phyloP scores from a whole-genome alignment of 164 flowering plant species.

The Echeveria elegans region DNA sequence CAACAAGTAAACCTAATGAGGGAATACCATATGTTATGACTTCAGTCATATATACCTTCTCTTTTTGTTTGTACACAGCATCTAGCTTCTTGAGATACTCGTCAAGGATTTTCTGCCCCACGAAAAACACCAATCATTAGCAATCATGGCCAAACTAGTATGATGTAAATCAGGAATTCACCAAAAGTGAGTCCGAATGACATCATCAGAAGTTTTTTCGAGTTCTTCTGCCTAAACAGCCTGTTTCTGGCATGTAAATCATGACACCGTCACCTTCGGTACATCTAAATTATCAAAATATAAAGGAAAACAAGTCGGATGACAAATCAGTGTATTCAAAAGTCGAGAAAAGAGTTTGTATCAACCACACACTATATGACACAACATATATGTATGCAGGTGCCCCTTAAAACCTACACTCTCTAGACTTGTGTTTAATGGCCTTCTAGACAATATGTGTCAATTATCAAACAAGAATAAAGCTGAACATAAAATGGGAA shows the following conservation, averaged over 20 bases:
- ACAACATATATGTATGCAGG: neutral
- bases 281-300: too few species aligned
- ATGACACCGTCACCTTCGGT: too few species aligned
- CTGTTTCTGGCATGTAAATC: too few species aligned
- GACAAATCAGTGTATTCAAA: neutral
- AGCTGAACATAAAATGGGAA: too few species aligned
- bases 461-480: neutral
- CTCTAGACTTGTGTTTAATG: neutral
- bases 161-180: neutral
- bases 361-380: neutral
- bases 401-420: neutral
- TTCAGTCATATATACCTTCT: conserved; percentile 48
- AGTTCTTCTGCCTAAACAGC: neutral
- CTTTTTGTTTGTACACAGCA: conserved; percentile 67
- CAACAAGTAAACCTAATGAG: neutral
- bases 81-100: conserved; percentile 94
- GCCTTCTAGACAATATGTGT: neutral
- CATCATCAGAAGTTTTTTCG: neutral
- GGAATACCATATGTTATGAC: neutral
- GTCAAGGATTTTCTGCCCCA: conserved; percentile 70
- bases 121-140: neutral
- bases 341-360: neutral
- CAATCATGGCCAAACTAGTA: neutral
- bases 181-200: neutral
- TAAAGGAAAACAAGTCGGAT: neutral